Evolutionary conservation across 2,329 filamentous ascomycete genomes (phyloP).

Genomic region (Diaporthe amygdali): DNA sequence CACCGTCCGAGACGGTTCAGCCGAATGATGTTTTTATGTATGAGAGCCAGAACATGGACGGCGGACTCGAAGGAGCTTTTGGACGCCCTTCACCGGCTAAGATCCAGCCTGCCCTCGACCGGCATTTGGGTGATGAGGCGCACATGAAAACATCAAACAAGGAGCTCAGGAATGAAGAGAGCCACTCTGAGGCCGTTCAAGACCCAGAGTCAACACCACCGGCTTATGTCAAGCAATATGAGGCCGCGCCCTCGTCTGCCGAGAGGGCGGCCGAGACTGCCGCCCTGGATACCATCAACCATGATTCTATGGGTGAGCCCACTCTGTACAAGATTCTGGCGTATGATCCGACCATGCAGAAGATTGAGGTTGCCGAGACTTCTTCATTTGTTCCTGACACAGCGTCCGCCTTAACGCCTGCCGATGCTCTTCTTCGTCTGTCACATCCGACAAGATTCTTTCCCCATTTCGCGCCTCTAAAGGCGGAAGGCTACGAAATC

Average conservation of each 20-base stretch:
- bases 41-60: conserved; percentile 20
- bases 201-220: conserved; percentile 49
- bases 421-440: conserved; percentile 64
- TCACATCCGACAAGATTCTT: conserved; percentile 70
- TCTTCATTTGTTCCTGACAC: conserved; percentile 57
- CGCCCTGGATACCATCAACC: not conserved
- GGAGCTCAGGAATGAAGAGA: conserved; percentile 35
- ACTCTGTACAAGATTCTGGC: conserved; percentile 69
- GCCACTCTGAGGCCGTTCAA: conserved; percentile 50
- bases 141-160: conserved; percentile 33
- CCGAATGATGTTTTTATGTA: not conserved
- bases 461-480: conserved; percentile 63
- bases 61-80: conserved; percentile 21
- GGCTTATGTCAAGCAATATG: conserved; percentile 42
- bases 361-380: conserved; percentile 64
- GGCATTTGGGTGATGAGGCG: conserved; percentile 18
- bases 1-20: conserved; percentile 14
- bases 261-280: conserved; percentile 22
- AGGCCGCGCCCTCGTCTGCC: conserved; percentile 23
- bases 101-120: conserved; percentile 33
- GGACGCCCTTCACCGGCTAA: conserved; percentile 5
- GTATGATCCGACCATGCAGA: conserved; percentile 64
- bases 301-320: conserved; percentile 17
- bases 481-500: conserved; percentile 69
- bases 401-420: conserved; percentile 58